Base-by-base conservation (phyloP, 192 early-diverging fungal species). In the Backusella westeae region DNA sequence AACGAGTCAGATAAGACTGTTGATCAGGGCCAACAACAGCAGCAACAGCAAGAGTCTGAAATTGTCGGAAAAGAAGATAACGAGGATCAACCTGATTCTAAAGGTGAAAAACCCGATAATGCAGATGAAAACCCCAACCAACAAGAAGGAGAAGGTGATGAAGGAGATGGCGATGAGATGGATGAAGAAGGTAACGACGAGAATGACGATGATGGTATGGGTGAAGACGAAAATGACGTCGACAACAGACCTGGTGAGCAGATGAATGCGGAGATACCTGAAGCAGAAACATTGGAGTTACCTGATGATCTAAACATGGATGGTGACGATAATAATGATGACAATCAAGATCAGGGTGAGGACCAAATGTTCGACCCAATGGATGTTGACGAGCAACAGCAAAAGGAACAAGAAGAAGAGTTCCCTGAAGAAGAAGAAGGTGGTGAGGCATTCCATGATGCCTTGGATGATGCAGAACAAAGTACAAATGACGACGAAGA, bases 241-340 rank as follows among this genome's bases (percentile, higher is more conserved):
- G 84, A 84, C 21, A 89, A 87, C 49, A 83, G 80, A 36, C 86
- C 88, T 52, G 81, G 82, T 26, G 87, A 88, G 5, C 78, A 85
- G 34, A 49, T 86, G 59, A 75, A 86, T 71, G 83, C 85, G 21
- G 85, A 88, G 42, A 85, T 90, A 49, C 90, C 90, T 34, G 91
- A 91, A 80, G 92, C 93, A 5, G 92, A 94, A 59, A 91, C 89
- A 34, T 77, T 92, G 74, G 92, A 95, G 42, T 79, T 96, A 34
- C 94, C 94, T 10, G 94, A 96, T 39, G 89, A 95, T 53, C 70
- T 96, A 84, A 87, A 91, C 71, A 80, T 95, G 67, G 91, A 94
- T 75, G 92, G 84, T 34, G 85, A 82, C 26, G 86, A 84, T 12
- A 81, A 87, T n/a, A 84, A 86, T 21, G 85, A 87, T 35, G 86